Evolutionary conservation across 257 asterid species (phyloP).

Genomic region (Capsicum baccatum): DNA sequence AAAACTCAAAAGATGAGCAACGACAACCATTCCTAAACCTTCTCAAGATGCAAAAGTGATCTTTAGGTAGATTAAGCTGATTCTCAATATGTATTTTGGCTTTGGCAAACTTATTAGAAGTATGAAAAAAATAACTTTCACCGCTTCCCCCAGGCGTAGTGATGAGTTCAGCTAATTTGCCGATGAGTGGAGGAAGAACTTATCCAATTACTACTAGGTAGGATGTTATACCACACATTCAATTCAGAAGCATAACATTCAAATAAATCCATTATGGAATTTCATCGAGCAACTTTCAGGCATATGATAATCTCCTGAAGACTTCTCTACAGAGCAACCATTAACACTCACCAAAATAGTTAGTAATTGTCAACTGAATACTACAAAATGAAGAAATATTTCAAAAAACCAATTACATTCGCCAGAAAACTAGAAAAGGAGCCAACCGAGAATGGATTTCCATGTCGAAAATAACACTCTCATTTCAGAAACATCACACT

Average conservation of each 20-base stretch:
- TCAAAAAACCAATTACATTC: neutral
- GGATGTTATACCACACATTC: neutral
- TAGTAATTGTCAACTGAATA: no score
- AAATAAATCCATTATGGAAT: neutral
- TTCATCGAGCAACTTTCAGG: neutral
- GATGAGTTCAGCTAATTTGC: no score
- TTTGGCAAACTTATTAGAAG: neutral
- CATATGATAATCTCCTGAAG: neutral
- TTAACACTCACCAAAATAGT: slow-evolving; percentile 2
- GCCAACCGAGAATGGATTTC: neutral
- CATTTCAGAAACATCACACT: neutral
- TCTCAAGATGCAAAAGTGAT: slow-evolving; percentile 9
- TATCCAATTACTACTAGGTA: neutral
- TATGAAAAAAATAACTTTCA: neutral
- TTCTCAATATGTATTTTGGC: neutral
- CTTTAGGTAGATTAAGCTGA: neutral
- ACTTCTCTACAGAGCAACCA: neutral
- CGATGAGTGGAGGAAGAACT: neutral
- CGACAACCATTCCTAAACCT: slow-evolving; percentile 2
- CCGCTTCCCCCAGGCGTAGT: neutral
- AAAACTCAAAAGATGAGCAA: neutral
- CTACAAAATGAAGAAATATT: neutral
- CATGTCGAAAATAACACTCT: neutral
- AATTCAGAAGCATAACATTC: neutral
- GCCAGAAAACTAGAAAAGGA: neutral